Conservation (phyloP, 208 protist genomes). For the Naegleria gruberi region DNA sequence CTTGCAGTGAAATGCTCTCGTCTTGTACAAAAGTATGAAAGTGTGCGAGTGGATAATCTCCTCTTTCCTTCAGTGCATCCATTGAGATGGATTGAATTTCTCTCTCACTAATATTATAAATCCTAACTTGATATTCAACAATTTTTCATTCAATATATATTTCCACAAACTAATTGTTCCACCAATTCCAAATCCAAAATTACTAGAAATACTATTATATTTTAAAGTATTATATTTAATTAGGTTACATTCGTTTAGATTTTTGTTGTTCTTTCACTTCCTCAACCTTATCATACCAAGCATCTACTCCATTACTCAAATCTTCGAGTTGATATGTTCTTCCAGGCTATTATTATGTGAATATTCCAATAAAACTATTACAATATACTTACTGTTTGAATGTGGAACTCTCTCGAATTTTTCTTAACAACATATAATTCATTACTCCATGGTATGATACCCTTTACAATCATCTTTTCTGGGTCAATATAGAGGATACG, state of each 20-base stretch:
- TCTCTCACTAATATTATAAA: no score
- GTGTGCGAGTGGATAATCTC: no score
- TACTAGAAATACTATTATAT: background rate
- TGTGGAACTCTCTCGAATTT: background rate
- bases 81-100: no score
- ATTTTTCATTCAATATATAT: background rate
- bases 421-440: background rate
- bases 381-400: background rate
- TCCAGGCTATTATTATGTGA: background rate
- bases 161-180: background rate
- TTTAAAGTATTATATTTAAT: background rate
- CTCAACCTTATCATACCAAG: background rate
- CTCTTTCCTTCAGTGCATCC: no score
- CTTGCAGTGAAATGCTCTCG: no score
- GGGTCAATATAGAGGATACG: slow-evolving; percentile 8
- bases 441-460: background rate
- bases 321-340: slow-evolving; percentile 4
- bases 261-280: background rate
- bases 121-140: no score
- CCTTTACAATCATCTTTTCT: background rate
- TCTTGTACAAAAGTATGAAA: no score
- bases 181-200: background rate
- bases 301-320: background rate
- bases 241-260: background rate
- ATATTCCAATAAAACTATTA: background rate